Percentiles rank a stretch among this genome's conserved stretches.
These are phyloP conservation scores for Aureobasidium lini DNA, from an alignment of 2,329 filamentous ascomycete species.

Conservation along the genomic window DNA sequence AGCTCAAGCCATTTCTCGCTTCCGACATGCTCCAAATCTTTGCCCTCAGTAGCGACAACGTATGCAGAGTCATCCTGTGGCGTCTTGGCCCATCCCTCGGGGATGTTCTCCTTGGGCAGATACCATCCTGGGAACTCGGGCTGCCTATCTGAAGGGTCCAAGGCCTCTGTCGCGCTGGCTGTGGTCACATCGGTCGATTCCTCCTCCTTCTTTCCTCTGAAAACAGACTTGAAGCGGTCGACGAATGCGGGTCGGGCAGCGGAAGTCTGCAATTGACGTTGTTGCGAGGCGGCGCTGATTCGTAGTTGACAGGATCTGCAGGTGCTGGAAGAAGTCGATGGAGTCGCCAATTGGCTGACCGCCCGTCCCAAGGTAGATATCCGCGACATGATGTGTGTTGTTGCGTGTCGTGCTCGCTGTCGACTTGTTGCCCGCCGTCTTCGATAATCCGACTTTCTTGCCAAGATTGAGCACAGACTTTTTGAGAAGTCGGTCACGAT, in stretches of 20 bases:
- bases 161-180: not conserved
- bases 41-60: slow-evolving; percentile 41
- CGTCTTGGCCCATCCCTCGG: slow-evolving; percentile 3
- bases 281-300: not conserved
- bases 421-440: slow-evolving; percentile 7
- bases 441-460: slow-evolving; percentile 9
- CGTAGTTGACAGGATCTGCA: slow-evolving; percentile 6
- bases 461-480: not conserved
- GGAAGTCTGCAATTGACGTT: slow-evolving; percentile 8
- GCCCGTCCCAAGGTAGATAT: not conserved
- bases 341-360: not conserved
- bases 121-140: slow-evolving; percentile 2
- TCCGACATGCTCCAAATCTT: slow-evolving; percentile 49
- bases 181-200: not conserved
- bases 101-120: not conserved
- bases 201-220: not conserved
- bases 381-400: slow-evolving; percentile 1
- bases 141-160: not conserved
- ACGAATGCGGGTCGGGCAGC: not conserved
- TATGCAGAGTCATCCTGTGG: slow-evolving; percentile 29
- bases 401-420: not conserved
- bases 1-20: slow-evolving; percentile 36
- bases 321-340: not conserved
- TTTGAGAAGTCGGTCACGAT: too few species aligned
- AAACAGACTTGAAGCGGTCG: slow-evolving; percentile 3